Evolutionary conservation across 2,329 filamentous ascomycete species (phyloP).

Genomic region (Sarocladiaceae sp.): DNA sequence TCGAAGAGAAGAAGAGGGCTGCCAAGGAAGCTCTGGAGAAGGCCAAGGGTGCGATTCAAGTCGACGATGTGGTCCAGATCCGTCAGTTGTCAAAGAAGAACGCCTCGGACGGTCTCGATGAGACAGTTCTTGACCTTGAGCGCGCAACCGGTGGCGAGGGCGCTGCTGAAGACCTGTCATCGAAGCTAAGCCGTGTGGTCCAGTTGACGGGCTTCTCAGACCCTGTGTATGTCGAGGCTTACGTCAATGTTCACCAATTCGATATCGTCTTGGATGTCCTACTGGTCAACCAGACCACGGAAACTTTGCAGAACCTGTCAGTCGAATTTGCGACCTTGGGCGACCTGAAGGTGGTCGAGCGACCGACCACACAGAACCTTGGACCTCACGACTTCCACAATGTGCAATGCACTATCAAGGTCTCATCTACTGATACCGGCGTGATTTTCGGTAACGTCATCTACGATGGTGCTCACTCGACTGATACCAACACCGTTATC

Average conservation of each 20-base stretch:
- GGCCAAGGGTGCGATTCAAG: constrained; percentile 89
- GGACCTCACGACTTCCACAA: constrained; percentile 96
- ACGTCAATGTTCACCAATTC: constrained; percentile 98
- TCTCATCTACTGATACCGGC: constrained; percentile 94
- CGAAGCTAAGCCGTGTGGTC: constrained; percentile 92
- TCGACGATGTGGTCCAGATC: constrained; percentile 92
- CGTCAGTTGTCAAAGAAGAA: constrained; percentile 93
- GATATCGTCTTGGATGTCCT: constrained; percentile 97
- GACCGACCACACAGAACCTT: constrained; percentile 92
- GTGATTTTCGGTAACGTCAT: constrained; percentile 99
- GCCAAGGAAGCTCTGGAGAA: constrained; percentile 90
- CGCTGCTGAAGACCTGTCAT: constrained; percentile 77
- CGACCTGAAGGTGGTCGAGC: constrained; percentile 95
- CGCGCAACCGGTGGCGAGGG: constrained; percentile 90
- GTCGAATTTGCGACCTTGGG: constrained; percentile 98
- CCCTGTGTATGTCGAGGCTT: constrained; percentile 96
- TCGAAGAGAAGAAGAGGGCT: constrained; percentile 96
- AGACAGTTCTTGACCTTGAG: constrained; percentile 85
- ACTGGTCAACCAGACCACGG: constrained; percentile 93
- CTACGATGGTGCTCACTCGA: constrained; percentile 89
- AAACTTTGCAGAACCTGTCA: constrained; percentile 93
- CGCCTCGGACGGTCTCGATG: constrained; percentile 72
- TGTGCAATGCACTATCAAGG: constrained; percentile 97
- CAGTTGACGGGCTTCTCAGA: constrained; percentile 98
- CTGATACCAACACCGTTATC: constrained; percentile 94